phyloP scores from a whole-genome alignment of 2,329 filamentous ascomycete genomes.

The Fusarium penzigii region DNA sequence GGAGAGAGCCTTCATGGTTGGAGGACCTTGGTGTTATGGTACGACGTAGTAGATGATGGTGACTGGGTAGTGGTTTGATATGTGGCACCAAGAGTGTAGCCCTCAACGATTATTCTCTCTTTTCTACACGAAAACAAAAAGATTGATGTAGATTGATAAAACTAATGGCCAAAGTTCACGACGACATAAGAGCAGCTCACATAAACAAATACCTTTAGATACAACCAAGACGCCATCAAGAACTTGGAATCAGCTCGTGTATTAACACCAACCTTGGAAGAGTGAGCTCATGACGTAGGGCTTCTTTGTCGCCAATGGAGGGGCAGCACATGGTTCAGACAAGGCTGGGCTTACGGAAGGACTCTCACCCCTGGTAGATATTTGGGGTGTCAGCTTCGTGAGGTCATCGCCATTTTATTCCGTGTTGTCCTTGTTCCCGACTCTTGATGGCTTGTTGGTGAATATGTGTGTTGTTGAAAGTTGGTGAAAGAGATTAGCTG shows the following conservation, averaged over 20 bases:
- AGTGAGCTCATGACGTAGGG: slow-evolving; percentile 22
- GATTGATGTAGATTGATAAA: no score
- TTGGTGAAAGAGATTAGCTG: neutral
- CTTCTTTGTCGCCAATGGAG: slow-evolving; percentile 14
- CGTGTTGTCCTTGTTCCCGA: no score
- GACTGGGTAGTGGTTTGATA: neutral
- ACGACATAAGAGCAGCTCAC: neutral
- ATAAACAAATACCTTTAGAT: neutral
- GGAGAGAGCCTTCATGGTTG: slow-evolving; percentile 15
- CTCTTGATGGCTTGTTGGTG: no score
- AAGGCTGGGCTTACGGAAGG: slow-evolving; percentile 10
- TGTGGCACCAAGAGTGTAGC: neutral
- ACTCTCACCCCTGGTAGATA: neutral
- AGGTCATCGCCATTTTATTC: neutral
- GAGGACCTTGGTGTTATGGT: slow-evolving; percentile 1
- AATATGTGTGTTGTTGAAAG: neutral
- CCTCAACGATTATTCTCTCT: no score
- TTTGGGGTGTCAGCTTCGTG: neutral
- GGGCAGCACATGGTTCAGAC: slow-evolving; percentile 15
- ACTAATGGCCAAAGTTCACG: neutral
- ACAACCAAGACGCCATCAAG: neutral
- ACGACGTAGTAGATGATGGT: neutral
- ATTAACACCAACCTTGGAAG: slow-evolving; percentile 17
- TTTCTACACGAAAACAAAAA: no score
- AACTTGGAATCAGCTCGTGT: slow-evolving; percentile 14